These are phyloP conservation scores for Stygiomarasmius scandens DNA, from an alignment of 1,284 basidiomycete genomes.

Conservation along the genomic window DNA sequence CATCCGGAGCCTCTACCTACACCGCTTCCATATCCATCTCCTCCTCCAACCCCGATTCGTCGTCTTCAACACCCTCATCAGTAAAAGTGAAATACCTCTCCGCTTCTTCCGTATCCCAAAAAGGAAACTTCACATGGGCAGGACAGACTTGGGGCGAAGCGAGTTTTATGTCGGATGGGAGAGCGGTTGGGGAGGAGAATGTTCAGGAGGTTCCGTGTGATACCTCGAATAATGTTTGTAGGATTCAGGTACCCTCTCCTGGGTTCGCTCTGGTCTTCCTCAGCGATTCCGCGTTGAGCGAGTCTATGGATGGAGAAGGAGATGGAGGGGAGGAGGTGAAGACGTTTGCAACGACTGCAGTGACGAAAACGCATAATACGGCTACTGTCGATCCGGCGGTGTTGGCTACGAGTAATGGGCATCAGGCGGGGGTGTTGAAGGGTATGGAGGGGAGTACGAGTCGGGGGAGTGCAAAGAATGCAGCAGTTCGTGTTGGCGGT, in stretches of 20 bases:
- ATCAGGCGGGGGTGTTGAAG: slow-evolving; percentile 9
- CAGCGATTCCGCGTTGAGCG: slow-evolving; percentile 30
- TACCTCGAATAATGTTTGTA: slow-evolving; percentile 50
- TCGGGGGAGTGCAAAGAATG: slow-evolving; percentile 17
- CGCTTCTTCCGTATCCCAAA: slow-evolving; percentile 58
- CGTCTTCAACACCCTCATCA: slow-evolving; percentile 34
- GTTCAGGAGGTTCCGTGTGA: slow-evolving; percentile 58
- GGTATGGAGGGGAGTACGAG: slow-evolving; percentile 21
- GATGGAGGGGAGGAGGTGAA: no score
- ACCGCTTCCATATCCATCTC: slow-evolving; percentile 48
- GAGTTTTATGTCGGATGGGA: slow-evolving; percentile 68
- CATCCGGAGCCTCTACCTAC: slow-evolving; percentile 52
- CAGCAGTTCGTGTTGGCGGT: no score
- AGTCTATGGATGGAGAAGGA: slow-evolving; percentile 17
- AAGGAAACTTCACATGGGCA: slow-evolving; percentile 76
- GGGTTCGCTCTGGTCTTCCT: slow-evolving; percentile 75
- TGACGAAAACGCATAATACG: slow-evolving; percentile 54
- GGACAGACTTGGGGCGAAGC: slow-evolving; percentile 69
- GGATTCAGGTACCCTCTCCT: slow-evolving; percentile 69
- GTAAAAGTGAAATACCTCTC: slow-evolving; percentile 61
- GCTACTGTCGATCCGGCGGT: slow-evolving; percentile 20
- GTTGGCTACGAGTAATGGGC: slow-evolving; percentile 27
- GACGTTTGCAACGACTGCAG: slow-evolving; percentile 60
- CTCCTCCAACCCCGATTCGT: slow-evolving; percentile 34
- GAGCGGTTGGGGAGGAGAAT: slow-evolving; percentile 50